phyloP scores from a whole-genome alignment of 805 yeast genomes.

The Candida germanica region DNA sequence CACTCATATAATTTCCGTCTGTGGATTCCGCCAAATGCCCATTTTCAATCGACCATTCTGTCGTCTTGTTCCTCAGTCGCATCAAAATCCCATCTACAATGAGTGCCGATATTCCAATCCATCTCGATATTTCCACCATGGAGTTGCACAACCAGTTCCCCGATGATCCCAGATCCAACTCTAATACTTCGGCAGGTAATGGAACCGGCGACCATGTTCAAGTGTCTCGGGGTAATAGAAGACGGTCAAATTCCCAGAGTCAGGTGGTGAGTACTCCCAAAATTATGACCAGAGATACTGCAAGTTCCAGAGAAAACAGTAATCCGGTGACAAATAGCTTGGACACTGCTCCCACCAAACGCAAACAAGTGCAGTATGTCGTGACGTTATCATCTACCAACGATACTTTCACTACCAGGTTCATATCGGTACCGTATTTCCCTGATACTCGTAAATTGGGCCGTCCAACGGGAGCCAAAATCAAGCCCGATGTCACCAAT shows the following conservation, averaged over 20 bases:
- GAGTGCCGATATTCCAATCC: slow-evolving; percentile 21
- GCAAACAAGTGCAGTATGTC: slow-evolving; percentile 44
- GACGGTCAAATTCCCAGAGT: slow-evolving; percentile 41
- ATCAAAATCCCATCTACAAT: no score
- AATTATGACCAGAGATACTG: neutral
- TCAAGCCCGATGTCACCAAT: slow-evolving; percentile 63
- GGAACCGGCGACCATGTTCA: no score
- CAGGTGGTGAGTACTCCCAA: slow-evolving; percentile 31
- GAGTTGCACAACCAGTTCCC: no score
- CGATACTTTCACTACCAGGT: slow-evolving; percentile 77
- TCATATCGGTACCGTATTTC: slow-evolving; percentile 69
- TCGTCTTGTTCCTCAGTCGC: no score
- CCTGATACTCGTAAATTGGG: slow-evolving; percentile 89
- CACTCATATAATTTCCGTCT: no score
- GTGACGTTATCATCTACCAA: slow-evolving; percentile 76
- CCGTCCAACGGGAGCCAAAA: slow-evolving; percentile 72
- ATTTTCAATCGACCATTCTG: no score
- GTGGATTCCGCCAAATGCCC: no score
- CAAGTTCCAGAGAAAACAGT: neutral
- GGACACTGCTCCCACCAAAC: slow-evolving; percentile 16
- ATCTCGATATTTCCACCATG: slow-evolving; percentile 18
- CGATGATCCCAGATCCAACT: neutral
- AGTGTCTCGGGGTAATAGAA: slow-evolving; percentile 19
- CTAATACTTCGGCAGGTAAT: neutral
- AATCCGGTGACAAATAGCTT: neutral